Evolutionary conservation across 345 rosid genomes (phyloP).

Genomic region (Isatis tinctoria): DNA sequence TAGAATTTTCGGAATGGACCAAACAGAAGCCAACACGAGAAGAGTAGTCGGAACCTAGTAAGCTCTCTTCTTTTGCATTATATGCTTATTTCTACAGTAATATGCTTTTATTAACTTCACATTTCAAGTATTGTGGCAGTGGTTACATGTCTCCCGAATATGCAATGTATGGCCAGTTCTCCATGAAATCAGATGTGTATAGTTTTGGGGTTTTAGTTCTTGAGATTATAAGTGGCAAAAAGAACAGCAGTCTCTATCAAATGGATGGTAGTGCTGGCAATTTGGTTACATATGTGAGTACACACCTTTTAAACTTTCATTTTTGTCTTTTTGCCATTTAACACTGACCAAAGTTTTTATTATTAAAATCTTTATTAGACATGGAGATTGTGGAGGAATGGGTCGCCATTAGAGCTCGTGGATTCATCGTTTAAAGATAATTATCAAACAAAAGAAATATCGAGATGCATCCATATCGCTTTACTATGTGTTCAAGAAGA

Average conservation of each 20-base stretch:
- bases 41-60: background rate
- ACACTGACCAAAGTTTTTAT: background rate
- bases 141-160: background rate
- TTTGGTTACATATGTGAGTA: background rate
- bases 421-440: background rate
- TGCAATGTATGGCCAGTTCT: background rate
- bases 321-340: background rate
- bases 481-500: conserved; percentile 4
- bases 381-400: background rate
- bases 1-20: background rate
- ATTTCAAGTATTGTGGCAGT: background rate
- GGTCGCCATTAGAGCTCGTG: background rate
- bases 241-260: background rate
- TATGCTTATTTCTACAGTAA: background rate
- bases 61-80: background rate
- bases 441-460: background rate
- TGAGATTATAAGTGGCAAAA: background rate
- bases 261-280: background rate
- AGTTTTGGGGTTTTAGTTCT: background rate
- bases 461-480: background rate
- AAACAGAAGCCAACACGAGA: background rate
- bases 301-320: background rate
- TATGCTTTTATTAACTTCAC: background rate
- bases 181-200: background rate
- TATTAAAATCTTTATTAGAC: background rate